phyloP scores from a whole-genome alignment of 2,329 filamentous ascomycete species.

The Dactylellina leptospora region DNA sequence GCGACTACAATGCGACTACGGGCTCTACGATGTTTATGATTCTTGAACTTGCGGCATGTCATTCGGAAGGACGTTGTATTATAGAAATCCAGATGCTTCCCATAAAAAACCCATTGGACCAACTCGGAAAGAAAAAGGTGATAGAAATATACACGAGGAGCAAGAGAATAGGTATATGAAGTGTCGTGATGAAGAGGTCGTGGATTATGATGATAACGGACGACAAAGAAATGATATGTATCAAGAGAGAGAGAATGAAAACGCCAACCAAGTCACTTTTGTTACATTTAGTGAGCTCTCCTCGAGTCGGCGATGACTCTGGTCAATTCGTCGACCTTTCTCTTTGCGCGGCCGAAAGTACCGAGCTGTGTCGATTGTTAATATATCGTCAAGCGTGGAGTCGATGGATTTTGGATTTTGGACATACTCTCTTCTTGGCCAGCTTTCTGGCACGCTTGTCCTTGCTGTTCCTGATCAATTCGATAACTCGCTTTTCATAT shows the following conservation, averaged over 20 bases:
- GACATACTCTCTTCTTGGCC: constrained; percentile 94
- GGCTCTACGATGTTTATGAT: neutral
- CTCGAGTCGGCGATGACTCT: constrained; percentile 97
- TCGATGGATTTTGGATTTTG: constrained; percentile 5
- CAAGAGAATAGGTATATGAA: constrained; percentile 48
- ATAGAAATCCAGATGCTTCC: constrained; percentile 53
- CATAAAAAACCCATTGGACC: constrained; percentile 50
- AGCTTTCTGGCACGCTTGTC: constrained; percentile 99
- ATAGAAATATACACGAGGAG: constrained; percentile 48
- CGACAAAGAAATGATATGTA: constrained; percentile 11
- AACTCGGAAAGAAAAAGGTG: constrained; percentile 31
- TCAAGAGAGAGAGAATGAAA: constrained; percentile 20
- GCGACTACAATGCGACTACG: constrained; percentile 6
- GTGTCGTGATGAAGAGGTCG: constrained; percentile 32
- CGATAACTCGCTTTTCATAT: constrained; percentile 98
- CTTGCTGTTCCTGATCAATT: constrained; percentile 98
- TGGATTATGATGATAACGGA: constrained; percentile 44
- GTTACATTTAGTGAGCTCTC: constrained; percentile 71
- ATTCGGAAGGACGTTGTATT: constrained; percentile 52
- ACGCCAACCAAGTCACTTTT: constrained; percentile 43
- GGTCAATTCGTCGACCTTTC: constrained; percentile 99
- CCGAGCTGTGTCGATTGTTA: constrained; percentile 73
- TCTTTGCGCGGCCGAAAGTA: constrained; percentile 98
- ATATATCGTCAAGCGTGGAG: constrained; percentile 43
- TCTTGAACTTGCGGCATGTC: constrained; percentile 18